These are phyloP conservation scores for Suillus variegatus DNA, from an alignment of 768 basidiomycete genomes.

Conservation along the genomic window DNA sequence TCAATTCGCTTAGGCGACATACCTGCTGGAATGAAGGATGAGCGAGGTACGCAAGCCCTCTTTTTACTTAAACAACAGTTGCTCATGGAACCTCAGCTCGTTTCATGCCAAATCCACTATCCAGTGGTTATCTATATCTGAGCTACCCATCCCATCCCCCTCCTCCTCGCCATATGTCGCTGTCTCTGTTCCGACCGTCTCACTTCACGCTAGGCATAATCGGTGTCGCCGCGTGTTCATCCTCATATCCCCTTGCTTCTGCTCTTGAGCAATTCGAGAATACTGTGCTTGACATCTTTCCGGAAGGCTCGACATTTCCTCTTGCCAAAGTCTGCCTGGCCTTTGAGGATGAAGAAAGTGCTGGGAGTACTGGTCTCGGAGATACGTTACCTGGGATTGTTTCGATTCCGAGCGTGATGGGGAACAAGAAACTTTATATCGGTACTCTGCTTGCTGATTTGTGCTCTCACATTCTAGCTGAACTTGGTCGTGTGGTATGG, in stretches of 20 bases:
- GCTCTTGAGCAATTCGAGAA: conserved; percentile 69
- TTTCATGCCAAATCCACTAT: conserved; percentile 77
- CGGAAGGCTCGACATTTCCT: conserved; percentile 67
- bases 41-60: conserved; percentile 54
- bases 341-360: conserved; percentile 67
- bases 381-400: conserved; percentile 65
- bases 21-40: conserved; percentile 75
- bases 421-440: conserved; percentile 85
- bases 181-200: conserved; percentile 76
- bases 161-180: conserved; percentile 61
- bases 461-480: conserved; percentile 83
- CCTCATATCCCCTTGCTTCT: conserved; percentile 50
- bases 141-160: conserved; percentile 76
- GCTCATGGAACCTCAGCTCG: conserved; percentile 50
- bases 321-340: conserved; percentile 82
- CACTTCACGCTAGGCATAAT: conserved; percentile 87
- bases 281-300: conserved; percentile 64
- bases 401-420: conserved; percentile 82
- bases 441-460: conserved; percentile 88
- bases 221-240: conserved; percentile 76
- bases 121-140: conserved; percentile 82
- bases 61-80: conserved; percentile 2
- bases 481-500: conserved; percentile 83
- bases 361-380: conserved; percentile 54
- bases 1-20: conserved; percentile 80